Evolutionary conservation across 495 filamentous ascomycete genomes (phyloP).

Genomic region (Aspergillus ostianus): DNA sequence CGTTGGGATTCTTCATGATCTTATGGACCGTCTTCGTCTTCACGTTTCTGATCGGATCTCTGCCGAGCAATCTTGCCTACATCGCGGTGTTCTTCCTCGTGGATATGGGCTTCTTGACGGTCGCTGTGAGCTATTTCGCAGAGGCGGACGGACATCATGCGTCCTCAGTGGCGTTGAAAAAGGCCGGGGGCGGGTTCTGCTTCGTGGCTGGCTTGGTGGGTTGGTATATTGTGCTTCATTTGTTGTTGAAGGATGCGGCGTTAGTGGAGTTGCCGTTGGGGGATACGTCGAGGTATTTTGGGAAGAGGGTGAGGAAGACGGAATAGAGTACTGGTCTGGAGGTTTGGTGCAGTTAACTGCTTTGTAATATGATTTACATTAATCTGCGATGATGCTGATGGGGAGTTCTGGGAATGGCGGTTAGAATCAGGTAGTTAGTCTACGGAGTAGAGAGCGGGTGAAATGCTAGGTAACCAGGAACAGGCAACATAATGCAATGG

Average conservation of each 20-base stretch:
- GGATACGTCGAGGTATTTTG: constrained; percentile 45
- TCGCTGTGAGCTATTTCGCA: constrained; percentile 47
- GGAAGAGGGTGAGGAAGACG: constrained; percentile 20
- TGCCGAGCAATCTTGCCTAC: constrained; percentile 49
- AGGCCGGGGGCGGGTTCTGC: constrained; percentile 45
- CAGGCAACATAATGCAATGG: too few species aligned
- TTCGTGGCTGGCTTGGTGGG: constrained; percentile 48
- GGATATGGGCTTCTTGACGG: constrained; percentile 42
- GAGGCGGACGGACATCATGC: constrained; percentile 38
- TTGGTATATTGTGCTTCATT: constrained; percentile 49
- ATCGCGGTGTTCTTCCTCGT: constrained; percentile 48
- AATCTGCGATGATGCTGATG: too few species aligned
- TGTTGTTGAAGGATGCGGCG: constrained; percentile 40
- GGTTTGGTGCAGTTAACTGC: too few species aligned
- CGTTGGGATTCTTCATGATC: constrained; percentile 37
- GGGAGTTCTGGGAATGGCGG: too few species aligned
- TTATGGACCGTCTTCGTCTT: constrained; percentile 49
- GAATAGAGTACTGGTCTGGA: neutral
- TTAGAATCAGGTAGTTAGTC: too few species aligned
- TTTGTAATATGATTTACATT: too few species aligned
- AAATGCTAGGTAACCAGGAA: too few species aligned
- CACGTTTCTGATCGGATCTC: constrained; percentile 45
- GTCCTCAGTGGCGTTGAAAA: constrained; percentile 37
- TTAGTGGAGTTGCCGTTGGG: constrained; percentile 44
- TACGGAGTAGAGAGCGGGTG: too few species aligned